Evolutionary conservation across 2,329 filamentous ascomycete genomes (phyloP), one percentile per base, ranked within the genome.

Genomic region (Arthrobotrys sinensis): DNA sequence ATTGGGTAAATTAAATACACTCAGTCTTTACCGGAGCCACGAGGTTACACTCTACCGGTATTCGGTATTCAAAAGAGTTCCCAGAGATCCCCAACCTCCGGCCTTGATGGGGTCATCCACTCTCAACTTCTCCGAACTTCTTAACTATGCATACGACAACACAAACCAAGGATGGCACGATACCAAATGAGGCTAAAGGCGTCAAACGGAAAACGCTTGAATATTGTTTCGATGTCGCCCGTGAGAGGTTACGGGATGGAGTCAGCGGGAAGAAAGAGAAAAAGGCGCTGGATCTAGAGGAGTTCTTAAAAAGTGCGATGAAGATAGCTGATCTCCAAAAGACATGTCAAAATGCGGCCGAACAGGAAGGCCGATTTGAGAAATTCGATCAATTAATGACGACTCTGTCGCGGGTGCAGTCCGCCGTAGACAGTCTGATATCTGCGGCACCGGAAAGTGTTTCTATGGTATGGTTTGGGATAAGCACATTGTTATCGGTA

Each of bases 401-500:
- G 0, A 72, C 68, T 11, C 57, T 72, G 32, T 28, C 24, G 28
- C 45, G 68, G 4, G 46, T 72, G 8, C 57, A 73, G 48, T 16
- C 32, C 5, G 48, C 28, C 7, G 40, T 36, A 6, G 69, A 73
- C 40, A n/a, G 19, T 5, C 24, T 73, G 1, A 34, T 73, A 1
- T 57, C 69, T 3, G 19, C 48, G 16, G 69, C 69, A 5, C 69
- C 57, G 38, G 69, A 73, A 34, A 65, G 34, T 21, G 50, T 73
- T 34, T 73, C 69, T 4, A 46, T 73, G 16, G 69, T 73, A 5
- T 73, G 69, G 69, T 52, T 73, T 14, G 69, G 69, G 5, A 55
- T 73, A 24, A 73, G 69, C 12, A 57, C 57, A 0, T 28, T 73
- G 12, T 46, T 73, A 63, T 66, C 69, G 36, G 69, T 73, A 66